A percentile compares a stretch with the other conserved stretches of the same genome.
Conservation (phyloP, 495 filamentous ascomycete genomes). For the Astrothelium macrocarpum region DNA sequence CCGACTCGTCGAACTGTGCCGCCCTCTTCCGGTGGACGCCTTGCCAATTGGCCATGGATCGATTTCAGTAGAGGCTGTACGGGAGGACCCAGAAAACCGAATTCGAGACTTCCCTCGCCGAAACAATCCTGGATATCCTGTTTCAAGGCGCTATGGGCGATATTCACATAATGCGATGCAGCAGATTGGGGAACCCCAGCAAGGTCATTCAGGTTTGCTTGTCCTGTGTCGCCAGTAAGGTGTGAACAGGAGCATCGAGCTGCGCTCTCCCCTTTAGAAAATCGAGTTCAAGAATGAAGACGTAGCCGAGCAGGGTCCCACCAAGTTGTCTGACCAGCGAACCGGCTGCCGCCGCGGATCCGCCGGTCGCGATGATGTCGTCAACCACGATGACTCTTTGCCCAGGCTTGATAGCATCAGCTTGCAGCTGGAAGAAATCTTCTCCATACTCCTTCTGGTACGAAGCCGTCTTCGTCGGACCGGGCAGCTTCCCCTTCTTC, state of each 20-base stretch:
- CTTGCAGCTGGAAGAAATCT: slow-evolving; percentile 95
- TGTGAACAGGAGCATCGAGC: slow-evolving; percentile 76
- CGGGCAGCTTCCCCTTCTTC: slow-evolving; percentile 94
- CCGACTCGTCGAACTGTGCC: no score
- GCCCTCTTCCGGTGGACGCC: no score
- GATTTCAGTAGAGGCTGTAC: no score
- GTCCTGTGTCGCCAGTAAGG: slow-evolving; percentile 60
- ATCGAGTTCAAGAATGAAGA: slow-evolving; percentile 94
- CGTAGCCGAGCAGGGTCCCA: slow-evolving; percentile 73
- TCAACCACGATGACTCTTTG: slow-evolving; percentile 90
- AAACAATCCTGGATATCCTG: no score
- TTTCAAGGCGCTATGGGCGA: no score
- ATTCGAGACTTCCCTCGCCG: no score
- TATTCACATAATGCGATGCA: background rate
- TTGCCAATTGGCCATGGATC: no score
- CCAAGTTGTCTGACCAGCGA: slow-evolving; percentile 75
- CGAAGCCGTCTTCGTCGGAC: slow-evolving; percentile 66
- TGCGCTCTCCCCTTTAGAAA: slow-evolving; percentile 88
- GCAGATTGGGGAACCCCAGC: background rate
- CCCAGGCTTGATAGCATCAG: slow-evolving; percentile 69
- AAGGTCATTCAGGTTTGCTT: slow-evolving; percentile 12
- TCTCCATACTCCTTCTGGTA: slow-evolving; percentile 96
- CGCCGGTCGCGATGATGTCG: slow-evolving; percentile 96
- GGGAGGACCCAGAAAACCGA: no score
- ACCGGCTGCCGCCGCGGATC: slow-evolving; percentile 82